Evolutionary conservation across 192 early-diverging fungal species (phyloP).

Genomic region (Coemansia sp.): DNA sequence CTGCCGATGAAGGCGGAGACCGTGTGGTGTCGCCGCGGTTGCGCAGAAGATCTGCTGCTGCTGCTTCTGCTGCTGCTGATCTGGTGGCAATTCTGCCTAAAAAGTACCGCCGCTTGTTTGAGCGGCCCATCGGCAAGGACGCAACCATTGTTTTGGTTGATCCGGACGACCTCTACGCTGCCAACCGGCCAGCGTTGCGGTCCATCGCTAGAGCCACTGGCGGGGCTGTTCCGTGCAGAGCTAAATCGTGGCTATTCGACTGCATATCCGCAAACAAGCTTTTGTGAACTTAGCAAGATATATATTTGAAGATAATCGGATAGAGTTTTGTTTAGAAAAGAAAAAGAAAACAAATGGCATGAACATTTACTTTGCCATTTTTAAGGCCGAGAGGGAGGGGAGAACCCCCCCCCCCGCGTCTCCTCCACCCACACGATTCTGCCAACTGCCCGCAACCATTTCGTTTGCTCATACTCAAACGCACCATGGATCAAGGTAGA

Average conservation of each 20-base stretch:
- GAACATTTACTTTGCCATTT: neutral
- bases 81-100: constrained; percentile 9
- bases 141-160: constrained; percentile 26
- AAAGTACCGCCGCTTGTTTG: constrained; percentile 32
- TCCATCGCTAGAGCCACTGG: constrained; percentile 9
- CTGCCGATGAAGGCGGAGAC: neutral
- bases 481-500: neutral
- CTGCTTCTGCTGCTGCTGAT: neutral
- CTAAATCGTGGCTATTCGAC: constrained; percentile 51
- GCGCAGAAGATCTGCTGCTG: neutral
- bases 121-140: constrained; percentile 8
- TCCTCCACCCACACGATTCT: too few relatives aligned
- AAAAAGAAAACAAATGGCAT: neutral
- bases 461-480: constrained; percentile 3
- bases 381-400: too few relatives aligned
- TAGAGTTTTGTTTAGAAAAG: too few relatives aligned
- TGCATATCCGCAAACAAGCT: constrained; percentile 41
- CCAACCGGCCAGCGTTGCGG: constrained; percentile 14
- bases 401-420: too few relatives aligned
- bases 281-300: neutral
- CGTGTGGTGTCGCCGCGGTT: neutral
- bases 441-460: neutral
- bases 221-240: constrained; percentile 24
- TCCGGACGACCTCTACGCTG: constrained; percentile 10
- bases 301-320: neutral